Percentiles rank a stretch among this genome's conserved stretches.
These are phyloP conservation scores for Lentinula raphanica DNA, from an alignment of 768 basidiomycete species.

Conservation along the genomic window DNA sequence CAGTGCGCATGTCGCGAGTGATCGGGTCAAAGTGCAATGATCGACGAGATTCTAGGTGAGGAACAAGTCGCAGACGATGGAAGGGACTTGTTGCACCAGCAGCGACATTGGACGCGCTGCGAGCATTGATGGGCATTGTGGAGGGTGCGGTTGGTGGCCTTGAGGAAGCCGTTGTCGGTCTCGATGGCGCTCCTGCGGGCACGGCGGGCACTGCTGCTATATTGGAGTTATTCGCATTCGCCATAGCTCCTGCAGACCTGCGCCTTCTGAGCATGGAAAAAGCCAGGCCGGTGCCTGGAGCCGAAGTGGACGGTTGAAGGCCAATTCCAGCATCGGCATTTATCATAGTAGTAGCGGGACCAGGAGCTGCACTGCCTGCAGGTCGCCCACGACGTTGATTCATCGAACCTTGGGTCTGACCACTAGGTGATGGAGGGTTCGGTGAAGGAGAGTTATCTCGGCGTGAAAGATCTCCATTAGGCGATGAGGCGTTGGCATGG, in stretches of 20 bases:
- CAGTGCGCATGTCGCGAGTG: conserved; percentile 72
- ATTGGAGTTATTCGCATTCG: conserved; percentile 2
- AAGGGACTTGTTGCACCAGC: conserved; percentile 11
- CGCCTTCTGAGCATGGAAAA: background rate
- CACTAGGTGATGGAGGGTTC: conserved; percentile 31
- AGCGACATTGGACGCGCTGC: conserved; percentile 5
- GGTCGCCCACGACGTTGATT: conserved; percentile 65
- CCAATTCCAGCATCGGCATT: conserved; percentile 14
- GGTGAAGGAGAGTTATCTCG: conserved; percentile 44
- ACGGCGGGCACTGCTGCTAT: background rate
- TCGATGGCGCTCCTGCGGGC: background rate
- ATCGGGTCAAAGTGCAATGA: conserved; percentile 92
- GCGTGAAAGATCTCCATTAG: conserved; percentile 26
- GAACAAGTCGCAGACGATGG: conserved; percentile 89
- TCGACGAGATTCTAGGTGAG: conserved; percentile 86
- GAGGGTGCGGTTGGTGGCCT: background rate
- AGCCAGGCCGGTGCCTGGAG: background rate
- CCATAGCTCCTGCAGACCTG: background rate
- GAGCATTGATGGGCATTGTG: conserved; percentile 12
- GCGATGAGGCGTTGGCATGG: conserved; percentile 39
- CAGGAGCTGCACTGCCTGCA: conserved; percentile 51
- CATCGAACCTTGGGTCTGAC: conserved; percentile 40
- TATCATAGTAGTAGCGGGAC: background rate
- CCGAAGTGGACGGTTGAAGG: background rate
- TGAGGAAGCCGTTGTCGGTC: background rate